Base-by-base conservation (phyloP, 306 rosid species). In the Rosa multiflora region DNA sequence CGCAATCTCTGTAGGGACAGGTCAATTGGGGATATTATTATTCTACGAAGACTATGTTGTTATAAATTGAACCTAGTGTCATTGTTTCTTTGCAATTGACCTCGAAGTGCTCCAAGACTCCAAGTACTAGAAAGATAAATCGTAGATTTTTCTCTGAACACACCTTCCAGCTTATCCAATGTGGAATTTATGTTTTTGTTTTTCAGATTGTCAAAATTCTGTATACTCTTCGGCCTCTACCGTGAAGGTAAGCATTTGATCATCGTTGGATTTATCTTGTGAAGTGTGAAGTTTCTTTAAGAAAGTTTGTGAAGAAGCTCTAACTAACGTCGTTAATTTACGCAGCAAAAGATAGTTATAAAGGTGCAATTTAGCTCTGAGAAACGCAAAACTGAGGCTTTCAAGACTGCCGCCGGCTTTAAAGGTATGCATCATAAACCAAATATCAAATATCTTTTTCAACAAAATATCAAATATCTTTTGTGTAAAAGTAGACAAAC, bases 311-410 rank as follows among this genome's bases (percentile, higher is more conserved):
- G 10, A 20, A 53, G 61, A 18, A 53, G 61, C 23, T 53, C 61
- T 53, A 53, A 53, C 61, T 17, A 20, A 5, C n/a, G 23, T 49
- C 17, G 23, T 53, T 20, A 3, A 17, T 18, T 56, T 18, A 10
- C 21, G 67, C 67, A 61, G 67, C 39, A 61, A 61, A 84, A 87
- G 74, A 82, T 87, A 6, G 77, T 82, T 3, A 37, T 87, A 9
- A 82, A 75, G 81, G 88, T 82, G 46, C 32, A 32, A 2, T 2
- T 77, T 56, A 7, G 32, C 67, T 62, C 72, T 58, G 85, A 80
- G 1, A 84, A 80, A 80, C 52, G 80, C 79, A 77, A 81, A 61
- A 70, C 62, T 14, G 78, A 77, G 64, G 86, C 80, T 82, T 69
- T 87, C 75, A 77, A 76, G 73, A 78, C 77, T 44, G 88, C 88